Conservation (phyloP, 495 filamentous ascomycete species). For the Lindgomyces ingoldianus region DNA sequence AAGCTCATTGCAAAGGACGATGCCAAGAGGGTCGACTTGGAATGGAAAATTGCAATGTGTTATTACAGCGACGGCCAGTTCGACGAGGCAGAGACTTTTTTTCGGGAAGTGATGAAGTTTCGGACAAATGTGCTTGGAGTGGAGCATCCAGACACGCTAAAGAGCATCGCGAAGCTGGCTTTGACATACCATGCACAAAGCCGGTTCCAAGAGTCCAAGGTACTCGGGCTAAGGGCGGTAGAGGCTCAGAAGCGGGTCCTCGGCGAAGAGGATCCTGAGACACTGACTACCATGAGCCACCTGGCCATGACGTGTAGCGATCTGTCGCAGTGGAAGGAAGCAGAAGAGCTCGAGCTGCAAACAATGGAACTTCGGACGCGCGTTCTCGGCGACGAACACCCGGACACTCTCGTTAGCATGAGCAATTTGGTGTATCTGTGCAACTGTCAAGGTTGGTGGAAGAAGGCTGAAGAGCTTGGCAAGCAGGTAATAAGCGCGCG, state of each 20-base stretch:
- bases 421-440: too few relatives aligned
- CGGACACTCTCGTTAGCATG: too few relatives aligned
- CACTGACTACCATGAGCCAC: neutral
- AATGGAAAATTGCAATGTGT: slow-evolving; percentile 2
- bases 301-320: too few relatives aligned
- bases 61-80: slow-evolving; percentile 1
- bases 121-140: too few relatives aligned
- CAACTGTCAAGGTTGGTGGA: slow-evolving; percentile 9
- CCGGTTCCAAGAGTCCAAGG: neutral
- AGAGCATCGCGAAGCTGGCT: neutral
- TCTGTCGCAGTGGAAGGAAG: neutral
- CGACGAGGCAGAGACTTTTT: slow-evolving; percentile 13
- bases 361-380: neutral
- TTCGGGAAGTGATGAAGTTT: too few relatives aligned
- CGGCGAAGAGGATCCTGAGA: neutral
- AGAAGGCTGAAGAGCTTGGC: neutral
- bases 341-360: neutral
- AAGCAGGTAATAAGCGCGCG: neutral
- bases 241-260: neutral
- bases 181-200: too few relatives aligned
- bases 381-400: too few relatives aligned
- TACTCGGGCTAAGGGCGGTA: neutral
- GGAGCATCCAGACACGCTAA: too few relatives aligned
- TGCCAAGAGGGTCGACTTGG: neutral
- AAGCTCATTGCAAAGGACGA: neutral